Conservation (phyloP, 805 yeast species). For the Nakazawaea siamensis region DNA sequence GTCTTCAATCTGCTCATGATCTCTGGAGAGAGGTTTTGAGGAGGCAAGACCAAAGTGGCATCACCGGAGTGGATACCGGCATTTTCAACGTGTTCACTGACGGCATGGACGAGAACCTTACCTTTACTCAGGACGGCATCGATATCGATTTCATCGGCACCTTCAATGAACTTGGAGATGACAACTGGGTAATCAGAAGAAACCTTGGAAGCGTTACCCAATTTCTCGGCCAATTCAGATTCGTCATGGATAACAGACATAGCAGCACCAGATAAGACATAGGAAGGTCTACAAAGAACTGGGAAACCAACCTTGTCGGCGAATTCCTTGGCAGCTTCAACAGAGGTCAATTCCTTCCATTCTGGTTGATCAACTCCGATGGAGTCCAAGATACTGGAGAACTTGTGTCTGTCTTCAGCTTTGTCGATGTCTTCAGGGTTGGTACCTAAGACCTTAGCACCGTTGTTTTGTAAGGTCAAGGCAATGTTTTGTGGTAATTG, state of each 20-base stretch:
- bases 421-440: constrained; percentile 90
- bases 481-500: constrained; percentile 98
- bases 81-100: constrained; percentile 95
- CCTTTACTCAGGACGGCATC: constrained; percentile 95
- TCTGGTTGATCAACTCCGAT: constrained; percentile 94
- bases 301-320: constrained; percentile 89
- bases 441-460: constrained; percentile 89
- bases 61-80: constrained; percentile 99
- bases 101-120: constrained; percentile 84
- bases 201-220: constrained; percentile 83
- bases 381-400: constrained; percentile 87
- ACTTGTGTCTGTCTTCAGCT: constrained; percentile 98
- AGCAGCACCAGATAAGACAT: constrained; percentile 96
- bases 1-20: constrained; percentile 70
- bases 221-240: constrained; percentile 72
- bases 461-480: constrained; percentile 65
- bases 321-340: constrained; percentile 77
- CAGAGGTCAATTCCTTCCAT: constrained; percentile 91
- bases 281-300: constrained; percentile 94
- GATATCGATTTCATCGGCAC: constrained; percentile 94
- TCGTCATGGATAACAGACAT: constrained; percentile 87
- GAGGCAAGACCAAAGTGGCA: constrained; percentile 92
- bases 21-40: constrained; percentile 63
- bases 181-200: constrained; percentile 97
- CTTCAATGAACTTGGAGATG: constrained; percentile 89